Conservation (phyloP, 2,329 filamentous ascomycete species). For the Zasmidium cellare region DNA sequence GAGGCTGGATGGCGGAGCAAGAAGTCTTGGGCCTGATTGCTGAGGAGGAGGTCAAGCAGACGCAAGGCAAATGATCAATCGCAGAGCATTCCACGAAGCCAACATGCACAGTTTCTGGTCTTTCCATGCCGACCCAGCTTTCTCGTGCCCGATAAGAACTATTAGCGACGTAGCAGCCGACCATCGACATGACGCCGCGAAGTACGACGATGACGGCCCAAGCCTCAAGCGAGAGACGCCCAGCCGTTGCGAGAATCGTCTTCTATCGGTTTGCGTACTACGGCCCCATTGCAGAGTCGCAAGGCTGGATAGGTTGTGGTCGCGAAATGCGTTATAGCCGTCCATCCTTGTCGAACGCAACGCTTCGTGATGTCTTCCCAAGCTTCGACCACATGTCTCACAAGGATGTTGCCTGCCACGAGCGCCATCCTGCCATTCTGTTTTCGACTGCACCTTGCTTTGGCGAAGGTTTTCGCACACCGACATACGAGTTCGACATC, state of each 20-base stretch:
- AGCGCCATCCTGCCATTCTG: not conserved
- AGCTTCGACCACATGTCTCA: not conserved
- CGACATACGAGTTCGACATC: not conserved
- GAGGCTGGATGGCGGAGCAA: conserved; percentile 70
- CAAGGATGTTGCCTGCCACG: not conserved
- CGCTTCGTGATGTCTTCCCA: not conserved
- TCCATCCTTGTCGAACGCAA: not conserved
- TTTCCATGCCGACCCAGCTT: not conserved
- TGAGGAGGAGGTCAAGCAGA: conserved; percentile 24
- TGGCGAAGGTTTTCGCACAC: not conserved
- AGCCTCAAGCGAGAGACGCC: not conserved
- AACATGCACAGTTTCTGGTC: too few relatives aligned
- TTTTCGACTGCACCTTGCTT: not conserved
- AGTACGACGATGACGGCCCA: not conserved
- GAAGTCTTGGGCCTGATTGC: conserved; percentile 67
- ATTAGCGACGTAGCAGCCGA: not conserved
- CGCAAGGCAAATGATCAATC: not conserved
- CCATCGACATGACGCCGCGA: not conserved
- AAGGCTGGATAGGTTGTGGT: not conserved
- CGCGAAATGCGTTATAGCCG: not conserved
- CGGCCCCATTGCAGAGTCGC: not conserved
- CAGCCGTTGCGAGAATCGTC: not conserved
- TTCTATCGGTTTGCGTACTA: not conserved
- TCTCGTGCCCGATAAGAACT: too few relatives aligned
- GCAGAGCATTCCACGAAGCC: too few relatives aligned